phyloP scores from a whole-genome alignment of 495 filamentous ascomycete genomes.

The Penicillium tannophilum region DNA sequence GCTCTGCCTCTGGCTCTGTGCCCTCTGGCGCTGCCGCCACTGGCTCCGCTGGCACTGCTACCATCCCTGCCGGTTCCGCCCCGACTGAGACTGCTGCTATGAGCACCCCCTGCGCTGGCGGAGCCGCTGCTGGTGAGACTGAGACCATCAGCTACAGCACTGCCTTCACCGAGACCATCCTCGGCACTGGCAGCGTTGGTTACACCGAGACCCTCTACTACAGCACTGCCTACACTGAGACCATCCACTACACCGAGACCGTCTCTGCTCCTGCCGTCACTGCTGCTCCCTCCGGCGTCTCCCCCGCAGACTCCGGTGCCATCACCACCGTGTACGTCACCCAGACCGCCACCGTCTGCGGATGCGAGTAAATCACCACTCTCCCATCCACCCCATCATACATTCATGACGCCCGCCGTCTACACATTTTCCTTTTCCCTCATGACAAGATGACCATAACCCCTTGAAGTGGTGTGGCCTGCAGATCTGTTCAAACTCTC shows the following conservation, averaged over 20 bases:
- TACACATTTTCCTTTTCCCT: slow-evolving; percentile 16
- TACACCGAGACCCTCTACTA: slow-evolving; percentile 24
- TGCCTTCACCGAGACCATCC: background rate
- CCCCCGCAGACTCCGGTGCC: slow-evolving; percentile 9
- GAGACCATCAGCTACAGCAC: slow-evolving; percentile 5
- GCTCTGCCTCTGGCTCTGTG: slow-evolving; percentile 8
- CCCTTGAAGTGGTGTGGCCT: slow-evolving; percentile 14
- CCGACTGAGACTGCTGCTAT: background rate
- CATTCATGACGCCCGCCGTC: background rate
- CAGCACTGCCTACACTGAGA: slow-evolving; percentile 8
- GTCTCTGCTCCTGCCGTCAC: slow-evolving; percentile 1
- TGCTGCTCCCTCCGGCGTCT: slow-evolving; percentile 11
- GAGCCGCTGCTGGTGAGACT: background rate
- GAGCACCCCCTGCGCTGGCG: background rate
- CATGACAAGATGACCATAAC: slow-evolving; percentile 24
- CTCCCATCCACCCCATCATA: background rate
- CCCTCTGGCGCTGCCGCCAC: slow-evolving; percentile 7
- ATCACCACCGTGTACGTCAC: slow-evolving; percentile 33
- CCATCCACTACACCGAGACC: slow-evolving; percentile 25
- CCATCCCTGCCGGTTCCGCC: background rate
- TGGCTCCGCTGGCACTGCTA: background rate
- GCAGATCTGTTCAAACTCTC: slow-evolving; percentile 10
- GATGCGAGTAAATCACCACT: slow-evolving; percentile 19
- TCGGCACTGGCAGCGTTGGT: slow-evolving; percentile 2
- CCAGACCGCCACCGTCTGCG: slow-evolving; percentile 28